Evolutionary conservation across 192 early-diverging fungal species (phyloP).

Genomic region (Pilobolus umbonatus): DNA sequence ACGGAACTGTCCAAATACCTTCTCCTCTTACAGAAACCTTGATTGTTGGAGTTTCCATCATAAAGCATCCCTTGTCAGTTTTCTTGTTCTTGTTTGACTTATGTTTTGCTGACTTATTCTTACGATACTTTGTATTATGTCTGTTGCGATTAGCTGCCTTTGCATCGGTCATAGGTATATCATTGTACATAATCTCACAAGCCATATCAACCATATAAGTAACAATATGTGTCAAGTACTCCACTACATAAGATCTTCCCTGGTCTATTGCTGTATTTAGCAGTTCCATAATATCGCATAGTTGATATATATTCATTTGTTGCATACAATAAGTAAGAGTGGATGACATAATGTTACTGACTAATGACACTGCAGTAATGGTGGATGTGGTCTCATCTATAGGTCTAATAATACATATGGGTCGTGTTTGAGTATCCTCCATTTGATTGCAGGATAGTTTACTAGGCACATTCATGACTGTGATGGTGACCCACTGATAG

Average conservation of each 20-base stretch:
- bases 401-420: conserved; percentile 14
- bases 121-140: background rate
- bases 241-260: conserved; percentile 6
- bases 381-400: background rate
- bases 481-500: conserved; percentile 9
- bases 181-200: conserved; percentile 3
- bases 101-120: background rate
- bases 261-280: conserved; percentile 3
- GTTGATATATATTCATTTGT: background rate
- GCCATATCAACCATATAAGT: background rate
- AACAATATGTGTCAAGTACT: conserved; percentile 4
- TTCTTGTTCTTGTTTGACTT: background rate
- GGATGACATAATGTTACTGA: background rate
- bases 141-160: background rate
- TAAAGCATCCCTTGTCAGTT: background rate
- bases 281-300: background rate
- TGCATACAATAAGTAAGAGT: background rate
- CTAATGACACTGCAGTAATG: background rate
- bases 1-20: conserved; percentile 10
- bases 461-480: conserved; percentile 10
- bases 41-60: background rate
- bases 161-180: too few relatives aligned
- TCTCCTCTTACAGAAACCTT: background rate
- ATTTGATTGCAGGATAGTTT: conserved; percentile 1
- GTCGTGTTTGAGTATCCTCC: conserved; percentile 9